Base-by-base conservation (phyloP, 2,329 filamentous ascomycete genomes). In the Aspergillus viridinutans region DNA sequence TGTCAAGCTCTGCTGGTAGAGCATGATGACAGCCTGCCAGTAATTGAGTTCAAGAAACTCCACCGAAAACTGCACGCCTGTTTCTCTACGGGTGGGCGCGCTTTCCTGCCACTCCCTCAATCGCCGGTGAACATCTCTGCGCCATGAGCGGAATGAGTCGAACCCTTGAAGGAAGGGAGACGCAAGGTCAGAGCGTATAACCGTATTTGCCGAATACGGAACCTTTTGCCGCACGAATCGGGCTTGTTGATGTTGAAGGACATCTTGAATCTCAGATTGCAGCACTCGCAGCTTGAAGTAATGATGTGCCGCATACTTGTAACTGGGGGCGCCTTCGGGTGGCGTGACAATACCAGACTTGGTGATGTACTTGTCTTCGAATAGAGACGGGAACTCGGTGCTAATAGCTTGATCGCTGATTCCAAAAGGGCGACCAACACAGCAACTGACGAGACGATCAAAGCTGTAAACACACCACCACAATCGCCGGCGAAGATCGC, bases 401-500 rank as follows among this genome's bases (percentile, higher is more conserved):
- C 93, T 97, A 67, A 97, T 90, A 61, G 96, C 90, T 71, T 96
- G 90, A 76, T 97, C 94, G n/a, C 89, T 92, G 61, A 97, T 91
- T 29, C 93, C 92, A 68, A 97, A 95, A 6, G 93, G 94, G 55
- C 93, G 83, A 40, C 93, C 93, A 26, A 97, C 93, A 65, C 92
- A 97, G 23, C 91, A 92, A 68, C 91, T 94, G 52, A 97, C 93
- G 4, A 97, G 85, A n/a, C 93, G 85, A 74, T 97, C 93, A 55
- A 97, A 85, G 4, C 90, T 93, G 74, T 97, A 97, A 1, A 92
- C 92, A 76, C 92, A 96, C 93, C 94, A 97, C 92, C 92, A 97
- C 14, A 97, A 80, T 32, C 93, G 84, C 56, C 93, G 83, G 52
- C 92, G 86, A 61, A 96, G 82, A 72, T 97, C 94, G 53, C 93